Evolutionary conservation across 768 basidiomycete species (phyloP).

Genomic region (Boletus sp.): DNA sequence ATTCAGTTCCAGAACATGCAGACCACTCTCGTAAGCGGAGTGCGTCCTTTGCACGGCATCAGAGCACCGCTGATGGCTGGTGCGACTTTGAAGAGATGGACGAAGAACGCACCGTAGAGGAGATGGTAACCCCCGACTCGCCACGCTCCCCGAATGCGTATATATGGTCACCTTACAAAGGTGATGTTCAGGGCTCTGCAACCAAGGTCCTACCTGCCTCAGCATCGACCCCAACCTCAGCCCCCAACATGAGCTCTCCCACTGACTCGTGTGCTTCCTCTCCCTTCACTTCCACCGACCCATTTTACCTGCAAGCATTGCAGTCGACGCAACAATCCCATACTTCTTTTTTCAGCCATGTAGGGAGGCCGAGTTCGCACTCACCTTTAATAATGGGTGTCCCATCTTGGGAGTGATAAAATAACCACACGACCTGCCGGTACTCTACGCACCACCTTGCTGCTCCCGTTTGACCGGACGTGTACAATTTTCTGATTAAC

Average conservation of each 20-base stretch:
- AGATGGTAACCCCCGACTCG: conserved; percentile 38
- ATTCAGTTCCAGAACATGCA: conserved; percentile 19
- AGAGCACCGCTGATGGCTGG: conserved; percentile 26
- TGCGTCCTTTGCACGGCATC: conserved; percentile 20
- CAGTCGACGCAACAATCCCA: conserved; percentile 36
- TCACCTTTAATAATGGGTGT: conserved; percentile 38
- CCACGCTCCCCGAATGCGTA: conserved; percentile 23
- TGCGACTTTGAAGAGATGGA: conserved; percentile 39
- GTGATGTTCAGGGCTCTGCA: conserved; percentile 10
- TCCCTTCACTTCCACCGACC: conserved; percentile 44
- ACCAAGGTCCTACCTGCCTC: conserved; percentile 26
- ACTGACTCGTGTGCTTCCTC: conserved; percentile 27
- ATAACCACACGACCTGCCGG: neutral
- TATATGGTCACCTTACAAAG: conserved; percentile 23
- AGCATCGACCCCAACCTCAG: conserved; percentile 9
- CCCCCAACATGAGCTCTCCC: conserved; percentile 18
- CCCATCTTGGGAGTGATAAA: conserved; percentile 24
- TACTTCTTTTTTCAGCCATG: conserved; percentile 35
- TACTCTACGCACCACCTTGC: neutral
- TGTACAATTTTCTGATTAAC: conserved; percentile 6
- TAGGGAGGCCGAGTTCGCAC: conserved; percentile 36
- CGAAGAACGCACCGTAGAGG: conserved; percentile 46
- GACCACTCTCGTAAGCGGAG: conserved; percentile 30
- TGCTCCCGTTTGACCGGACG: conserved; percentile 2
- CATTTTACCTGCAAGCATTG: conserved; percentile 46